phyloP scores from a whole-genome alignment of 345 rosid species.

The Eucalyptus sp. region DNA sequence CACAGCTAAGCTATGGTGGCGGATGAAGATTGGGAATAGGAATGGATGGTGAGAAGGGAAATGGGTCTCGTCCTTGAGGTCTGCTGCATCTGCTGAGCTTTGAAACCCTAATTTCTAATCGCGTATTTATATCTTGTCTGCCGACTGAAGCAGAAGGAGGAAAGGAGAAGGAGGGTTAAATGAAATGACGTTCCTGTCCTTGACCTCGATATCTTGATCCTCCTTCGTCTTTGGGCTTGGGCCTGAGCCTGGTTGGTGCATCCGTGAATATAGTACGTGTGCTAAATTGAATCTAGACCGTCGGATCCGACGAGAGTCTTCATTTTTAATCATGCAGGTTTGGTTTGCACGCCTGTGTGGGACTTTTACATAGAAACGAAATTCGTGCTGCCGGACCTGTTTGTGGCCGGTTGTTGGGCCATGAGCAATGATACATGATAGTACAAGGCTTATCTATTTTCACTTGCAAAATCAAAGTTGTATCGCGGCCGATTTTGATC shows the following conservation, averaged over 20 bases:
- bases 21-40: background rate
- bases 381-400: background rate
- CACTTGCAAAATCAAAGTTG: background rate
- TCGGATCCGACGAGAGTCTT: background rate
- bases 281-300: background rate
- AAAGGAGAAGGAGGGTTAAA: background rate
- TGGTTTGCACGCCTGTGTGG: background rate
- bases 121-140: background rate
- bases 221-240: background rate
- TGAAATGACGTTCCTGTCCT: background rate
- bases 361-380: no score
- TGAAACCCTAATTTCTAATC: background rate
- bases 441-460: background rate
- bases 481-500: background rate
- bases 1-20: background rate
- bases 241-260: background rate
- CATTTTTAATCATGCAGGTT: background rate
- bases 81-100: background rate
- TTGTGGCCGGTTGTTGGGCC: background rate
- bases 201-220: background rate
- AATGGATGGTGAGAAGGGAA: background rate
- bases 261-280: rapidly evolving
- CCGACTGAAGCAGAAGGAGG: background rate
- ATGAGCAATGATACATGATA: background rate
- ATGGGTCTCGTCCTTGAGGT: background rate